Evolutionary conservation across 306 rosid species (phyloP).

Genomic region (Sphenostylis stenocarpa): DNA sequence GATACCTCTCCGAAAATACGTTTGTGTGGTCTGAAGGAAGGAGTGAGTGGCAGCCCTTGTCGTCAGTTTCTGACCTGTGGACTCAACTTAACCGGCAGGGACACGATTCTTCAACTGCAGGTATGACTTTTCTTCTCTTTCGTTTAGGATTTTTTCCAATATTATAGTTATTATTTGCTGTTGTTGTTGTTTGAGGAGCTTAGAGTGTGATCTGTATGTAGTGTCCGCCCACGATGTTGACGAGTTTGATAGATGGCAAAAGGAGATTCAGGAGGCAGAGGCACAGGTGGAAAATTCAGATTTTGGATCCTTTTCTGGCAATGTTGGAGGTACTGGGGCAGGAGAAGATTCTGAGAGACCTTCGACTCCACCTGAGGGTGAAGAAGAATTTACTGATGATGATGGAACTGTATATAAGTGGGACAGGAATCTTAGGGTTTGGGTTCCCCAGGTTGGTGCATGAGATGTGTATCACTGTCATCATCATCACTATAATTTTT

Average conservation of each 20-base stretch:
- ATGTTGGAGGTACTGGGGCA: conserved; percentile 23
- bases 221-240: conserved; percentile 52
- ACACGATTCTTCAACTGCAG: conserved; percentile 41
- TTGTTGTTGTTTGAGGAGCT: conserved; percentile 20
- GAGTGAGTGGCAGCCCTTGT: conserved; percentile 78
- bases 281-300: conserved; percentile 43
- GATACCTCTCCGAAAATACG: conserved; percentile 65
- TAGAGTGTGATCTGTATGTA: conserved; percentile 36
- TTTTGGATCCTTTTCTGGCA: conserved; percentile 27
- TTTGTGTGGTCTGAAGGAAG: conserved; percentile 91
- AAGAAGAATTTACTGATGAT: conserved; percentile 92
- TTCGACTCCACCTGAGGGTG: conserved; percentile 90
- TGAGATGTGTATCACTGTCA: conserved; percentile 1
- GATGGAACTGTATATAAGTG: conserved; percentile 92
- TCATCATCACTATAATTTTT: background rate
- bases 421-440: conserved; percentile 72
- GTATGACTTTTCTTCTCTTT: conserved; percentile 36
- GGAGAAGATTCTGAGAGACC: conserved; percentile 71
- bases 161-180: background rate
- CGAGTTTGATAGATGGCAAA: conserved; percentile 81
- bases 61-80: conserved; percentile 64
- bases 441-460: conserved; percentile 89
- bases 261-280: conserved; percentile 71
- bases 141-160: background rate
- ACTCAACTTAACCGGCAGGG: conserved; percentile 39